Evolutionary conservation across 352 stramenopile species (phyloP).

Genomic region (Phytophthora capsici): DNA sequence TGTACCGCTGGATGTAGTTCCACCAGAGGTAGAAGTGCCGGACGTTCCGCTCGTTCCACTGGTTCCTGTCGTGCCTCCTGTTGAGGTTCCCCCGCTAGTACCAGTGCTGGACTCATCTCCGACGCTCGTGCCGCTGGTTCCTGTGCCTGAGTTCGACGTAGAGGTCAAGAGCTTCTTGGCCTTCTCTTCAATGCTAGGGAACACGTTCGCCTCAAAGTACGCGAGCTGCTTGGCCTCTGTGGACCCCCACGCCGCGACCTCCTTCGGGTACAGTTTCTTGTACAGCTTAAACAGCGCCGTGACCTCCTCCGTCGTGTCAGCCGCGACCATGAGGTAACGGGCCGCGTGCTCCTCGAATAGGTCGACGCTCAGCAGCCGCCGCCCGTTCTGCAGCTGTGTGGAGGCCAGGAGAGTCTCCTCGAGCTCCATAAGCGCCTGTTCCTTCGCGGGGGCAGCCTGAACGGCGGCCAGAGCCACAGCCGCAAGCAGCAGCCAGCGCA

Average conservation of each 20-base stretch:
- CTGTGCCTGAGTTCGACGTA: slow-evolving; percentile 19
- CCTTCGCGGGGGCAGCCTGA: slow-evolving; percentile 12
- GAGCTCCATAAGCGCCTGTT: slow-evolving; percentile 26
- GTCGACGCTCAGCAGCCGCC: slow-evolving; percentile 33
- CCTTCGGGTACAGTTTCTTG: slow-evolving; percentile 53
- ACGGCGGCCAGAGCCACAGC: slow-evolving; percentile 28
- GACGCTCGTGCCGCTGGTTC: slow-evolving; percentile 22
- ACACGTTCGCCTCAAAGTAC: slow-evolving; percentile 69
- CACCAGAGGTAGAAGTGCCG: slow-evolving; percentile 16
- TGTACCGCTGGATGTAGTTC: slow-evolving; percentile 6
- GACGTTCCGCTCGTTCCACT: slow-evolving; percentile 7
- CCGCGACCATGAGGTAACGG: slow-evolving; percentile 44
- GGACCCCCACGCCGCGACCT: slow-evolving; percentile 50
- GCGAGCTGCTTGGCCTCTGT: slow-evolving; percentile 56
- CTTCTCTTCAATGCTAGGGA: slow-evolving; percentile 62
- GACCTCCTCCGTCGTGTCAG: slow-evolving; percentile 48
- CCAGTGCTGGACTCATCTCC: slow-evolving; percentile 19
- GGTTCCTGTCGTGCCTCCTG: slow-evolving; percentile 16
- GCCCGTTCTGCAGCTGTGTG: slow-evolving; percentile 24
- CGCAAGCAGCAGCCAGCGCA: slow-evolving; percentile 35
- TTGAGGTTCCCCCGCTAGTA: slow-evolving; percentile 20
- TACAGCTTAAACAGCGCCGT: slow-evolving; percentile 72
- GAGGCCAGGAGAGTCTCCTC: slow-evolving; percentile 35
- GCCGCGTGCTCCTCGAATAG: slow-evolving; percentile 51
- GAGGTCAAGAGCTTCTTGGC: slow-evolving; percentile 30